Conservation (phyloP, 495 filamentous ascomycete species). For the Aspergillus funiculosus region DNA sequence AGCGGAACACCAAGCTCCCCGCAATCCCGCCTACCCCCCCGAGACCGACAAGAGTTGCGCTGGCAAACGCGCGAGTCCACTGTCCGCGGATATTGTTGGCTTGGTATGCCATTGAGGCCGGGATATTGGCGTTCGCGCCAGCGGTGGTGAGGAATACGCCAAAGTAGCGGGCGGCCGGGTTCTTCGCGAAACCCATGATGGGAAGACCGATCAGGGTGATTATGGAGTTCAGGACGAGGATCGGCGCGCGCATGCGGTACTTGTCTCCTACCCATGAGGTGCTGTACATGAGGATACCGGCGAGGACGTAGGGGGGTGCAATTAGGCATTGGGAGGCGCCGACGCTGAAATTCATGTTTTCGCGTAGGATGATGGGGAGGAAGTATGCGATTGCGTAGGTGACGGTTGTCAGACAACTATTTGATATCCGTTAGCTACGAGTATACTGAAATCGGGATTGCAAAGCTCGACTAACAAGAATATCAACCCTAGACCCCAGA, state of each 20-base stretch:
- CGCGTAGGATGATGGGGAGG: constrained; percentile 56
- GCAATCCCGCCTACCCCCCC: constrained; percentile 59
- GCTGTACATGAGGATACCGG: constrained; percentile 54
- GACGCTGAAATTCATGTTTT: constrained; percentile 53
- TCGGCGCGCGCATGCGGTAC: constrained; percentile 50
- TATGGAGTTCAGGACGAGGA: constrained; percentile 51
- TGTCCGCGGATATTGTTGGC: constrained; percentile 63
- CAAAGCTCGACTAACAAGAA: constrained; percentile 15
- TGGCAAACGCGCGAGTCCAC: constrained; percentile 58
- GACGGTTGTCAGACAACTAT: constrained; percentile 48
- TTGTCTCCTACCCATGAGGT: constrained; percentile 51
- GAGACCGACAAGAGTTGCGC: constrained; percentile 48
- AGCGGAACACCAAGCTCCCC: constrained; percentile 51
- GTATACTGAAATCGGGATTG: background rate
- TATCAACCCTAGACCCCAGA: constrained; percentile 40
- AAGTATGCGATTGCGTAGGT: constrained; percentile 65
- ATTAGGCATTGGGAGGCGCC: constrained; percentile 55
- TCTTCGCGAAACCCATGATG: constrained; percentile 49
- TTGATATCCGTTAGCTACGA: background rate
- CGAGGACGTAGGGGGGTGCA: constrained; percentile 57
- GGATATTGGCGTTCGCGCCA: constrained; percentile 57
- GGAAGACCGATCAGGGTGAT: constrained; percentile 46
- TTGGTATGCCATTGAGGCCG: constrained; percentile 52
- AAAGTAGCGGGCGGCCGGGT: constrained; percentile 51
- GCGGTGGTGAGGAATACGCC: constrained; percentile 59